These are phyloP conservation scores for Discostella pseudostelligera DNA, from an alignment of 108 stramenopile genomes.

Conservation along the genomic window DNA sequence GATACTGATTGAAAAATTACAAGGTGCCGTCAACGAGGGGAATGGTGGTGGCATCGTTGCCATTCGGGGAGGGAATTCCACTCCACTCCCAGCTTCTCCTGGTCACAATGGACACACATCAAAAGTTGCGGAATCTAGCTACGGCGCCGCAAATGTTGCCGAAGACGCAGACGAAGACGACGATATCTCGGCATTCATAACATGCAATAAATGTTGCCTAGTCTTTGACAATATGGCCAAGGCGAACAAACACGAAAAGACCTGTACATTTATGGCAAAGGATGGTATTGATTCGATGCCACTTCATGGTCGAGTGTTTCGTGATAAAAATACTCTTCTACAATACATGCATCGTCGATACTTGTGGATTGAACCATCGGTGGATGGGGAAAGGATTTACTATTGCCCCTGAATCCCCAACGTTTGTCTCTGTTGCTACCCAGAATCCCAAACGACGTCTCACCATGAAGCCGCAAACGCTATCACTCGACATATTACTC, in stretches of 20 bases:
- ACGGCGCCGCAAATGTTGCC: neutral
- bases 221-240: slow-evolving; percentile 1
- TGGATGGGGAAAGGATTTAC: neutral
- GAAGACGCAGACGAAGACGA: neutral
- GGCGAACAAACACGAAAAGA: slow-evolving; percentile 4
- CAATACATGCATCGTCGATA: neutral
- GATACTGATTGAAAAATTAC: too few relatives aligned
- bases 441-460: too few relatives aligned
- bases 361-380: neutral
- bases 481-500: too few relatives aligned
- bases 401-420: neutral
- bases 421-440: too few relatives aligned
- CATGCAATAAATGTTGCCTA: slow-evolving; percentile 5
- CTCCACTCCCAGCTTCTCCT: neutral
- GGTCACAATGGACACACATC: neutral
- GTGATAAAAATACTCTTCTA: neutral
- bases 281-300: neutral
- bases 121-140: too few relatives aligned
- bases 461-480: too few relatives aligned
- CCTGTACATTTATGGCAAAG: neutral
- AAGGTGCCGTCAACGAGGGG: too few relatives aligned
- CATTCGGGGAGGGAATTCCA: neutral
- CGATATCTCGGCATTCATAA: neutral
- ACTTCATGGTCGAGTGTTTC: neutral
- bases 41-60: neutral